These are phyloP conservation scores for Cercospora zeina DNA, from an alignment of 2,329 filamentous ascomycete species.

Conservation along the genomic window DNA sequence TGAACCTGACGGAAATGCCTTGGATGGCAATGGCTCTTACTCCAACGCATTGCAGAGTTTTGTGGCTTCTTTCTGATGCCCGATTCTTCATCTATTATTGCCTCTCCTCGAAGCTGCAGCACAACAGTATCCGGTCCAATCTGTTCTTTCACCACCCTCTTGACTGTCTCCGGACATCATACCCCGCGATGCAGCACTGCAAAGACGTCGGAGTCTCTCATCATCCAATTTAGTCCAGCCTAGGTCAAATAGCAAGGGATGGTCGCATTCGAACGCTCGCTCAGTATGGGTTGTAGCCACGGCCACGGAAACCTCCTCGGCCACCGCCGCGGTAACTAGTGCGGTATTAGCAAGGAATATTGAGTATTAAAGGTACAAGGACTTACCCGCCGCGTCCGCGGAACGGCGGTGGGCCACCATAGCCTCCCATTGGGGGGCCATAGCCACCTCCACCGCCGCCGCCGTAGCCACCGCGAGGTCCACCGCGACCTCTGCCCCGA, in stretches of 20 bases:
- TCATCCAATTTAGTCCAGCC: constrained; percentile 9
- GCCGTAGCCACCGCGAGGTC: constrained; percentile 48
- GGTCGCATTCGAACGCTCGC: constrained; percentile 31
- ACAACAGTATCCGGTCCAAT: constrained; percentile 11
- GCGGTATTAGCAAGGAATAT: constrained; percentile 13
- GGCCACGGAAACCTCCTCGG: constrained; percentile 35
- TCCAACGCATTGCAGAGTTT: constrained; percentile 28
- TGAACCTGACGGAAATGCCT: constrained; percentile 13
- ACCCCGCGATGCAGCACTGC: neutral
- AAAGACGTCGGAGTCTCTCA: constrained; percentile 5
- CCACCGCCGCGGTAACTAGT: constrained; percentile 42
- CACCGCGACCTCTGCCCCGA: constrained; percentile 53
- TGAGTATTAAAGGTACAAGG: neutral
- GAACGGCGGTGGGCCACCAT: constrained; percentile 19
- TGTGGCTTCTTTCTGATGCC: constrained; percentile 36
- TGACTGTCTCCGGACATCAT: constrained; percentile 7
- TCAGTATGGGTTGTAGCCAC: constrained; percentile 45
- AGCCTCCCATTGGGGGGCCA: constrained; percentile 33
- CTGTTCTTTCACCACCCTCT: constrained; percentile 2
- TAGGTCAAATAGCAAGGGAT: constrained; percentile 1
- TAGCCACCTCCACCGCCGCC: constrained; percentile 44
- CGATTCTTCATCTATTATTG: constrained; percentile 27
- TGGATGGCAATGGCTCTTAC: constrained; percentile 26
- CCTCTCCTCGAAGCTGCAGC: constrained; percentile 4
- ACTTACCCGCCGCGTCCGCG: constrained; percentile 15